A percentile compares a stretch with the other conserved stretches of the same genome.
Evolutionary conservation across 495 filamentous ascomycete species (phyloP).

Genomic region (Podospora pseudoanserina): DNA sequence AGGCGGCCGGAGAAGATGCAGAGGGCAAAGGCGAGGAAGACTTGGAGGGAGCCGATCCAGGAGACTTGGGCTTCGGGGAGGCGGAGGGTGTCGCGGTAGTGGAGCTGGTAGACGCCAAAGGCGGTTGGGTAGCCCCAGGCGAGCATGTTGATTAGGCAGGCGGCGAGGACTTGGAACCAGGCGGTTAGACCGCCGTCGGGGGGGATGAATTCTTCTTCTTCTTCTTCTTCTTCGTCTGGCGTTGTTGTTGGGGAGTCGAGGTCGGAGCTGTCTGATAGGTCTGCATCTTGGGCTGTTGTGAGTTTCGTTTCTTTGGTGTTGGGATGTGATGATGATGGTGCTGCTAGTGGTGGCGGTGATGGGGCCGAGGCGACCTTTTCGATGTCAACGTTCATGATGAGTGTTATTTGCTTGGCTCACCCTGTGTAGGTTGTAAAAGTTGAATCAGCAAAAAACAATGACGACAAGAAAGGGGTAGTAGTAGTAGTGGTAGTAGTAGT

Average conservation of each 20-base stretch:
- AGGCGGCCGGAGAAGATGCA: slow-evolving; percentile 42
- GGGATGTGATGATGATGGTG: not conserved
- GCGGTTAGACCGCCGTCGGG: slow-evolving; percentile 42
- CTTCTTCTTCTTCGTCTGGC: slow-evolving; percentile 5
- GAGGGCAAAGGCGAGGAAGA: slow-evolving; percentile 39
- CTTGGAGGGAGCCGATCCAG: slow-evolving; percentile 47
- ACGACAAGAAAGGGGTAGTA: not conserved
- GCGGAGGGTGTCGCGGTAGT: slow-evolving; percentile 43
- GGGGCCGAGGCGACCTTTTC: not conserved
- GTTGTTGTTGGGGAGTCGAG: not conserved
- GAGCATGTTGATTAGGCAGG: slow-evolving; percentile 39
- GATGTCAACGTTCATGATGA: not conserved
- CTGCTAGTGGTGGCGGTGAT: not conserved
- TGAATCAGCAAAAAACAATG: not conserved
- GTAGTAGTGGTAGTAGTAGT: not conserved
- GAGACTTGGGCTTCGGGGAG: slow-evolving; percentile 41
- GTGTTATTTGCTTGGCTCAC: not conserved
- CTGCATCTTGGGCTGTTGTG: not conserved
- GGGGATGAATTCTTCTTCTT: slow-evolving; percentile 20
- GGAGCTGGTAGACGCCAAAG: slow-evolving; percentile 47
- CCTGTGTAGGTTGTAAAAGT: not conserved
- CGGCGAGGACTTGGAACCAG: slow-evolving; percentile 43
- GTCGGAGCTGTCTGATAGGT: not conserved
- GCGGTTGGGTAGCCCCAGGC: slow-evolving; percentile 42
- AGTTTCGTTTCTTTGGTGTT: not conserved